Base-by-base conservation (phyloP, 495 filamentous ascomycete species). In the Aspergillus conjunctus region DNA sequence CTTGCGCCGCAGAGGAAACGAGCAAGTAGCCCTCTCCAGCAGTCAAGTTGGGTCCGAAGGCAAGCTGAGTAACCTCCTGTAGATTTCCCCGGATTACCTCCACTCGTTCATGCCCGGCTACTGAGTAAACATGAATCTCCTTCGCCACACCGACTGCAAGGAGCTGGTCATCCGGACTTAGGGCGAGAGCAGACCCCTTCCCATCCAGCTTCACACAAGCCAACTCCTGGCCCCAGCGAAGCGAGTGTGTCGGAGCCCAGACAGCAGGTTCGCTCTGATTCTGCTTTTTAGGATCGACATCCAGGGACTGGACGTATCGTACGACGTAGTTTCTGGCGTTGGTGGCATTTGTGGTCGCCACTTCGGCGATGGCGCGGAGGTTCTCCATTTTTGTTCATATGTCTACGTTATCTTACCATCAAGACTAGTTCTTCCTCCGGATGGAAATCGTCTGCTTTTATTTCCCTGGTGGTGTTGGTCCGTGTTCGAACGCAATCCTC, bases 321-420 rank as follows among this genome's bases (percentile, higher is more conserved):
- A 14, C 14, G 9, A 37, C 14, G 14, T 37, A 37, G 14, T 37
- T 14, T 37, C 14, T 37, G 9, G 14, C 14, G 34, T 37, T 37
- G 9, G 34, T 14, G 14, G 34, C 34, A 37, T 37, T 37, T 14
- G 34, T 37, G 34, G 9, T 37, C 14, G 34, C 34, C 9, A 37
- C 34, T 1, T 37, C 34, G 9, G 14, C 34, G 34, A 37, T 37
- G 9, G 34, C 34, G 8, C 34, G 34, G 14, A 37, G 14, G 34
- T 37, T 37, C 34, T 37, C 34, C 34, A 37, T 37, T 14, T 37
- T 37, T 14, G 3, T 14, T 37, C 34, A 1, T 3, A 3, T 37
- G 34, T 9, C 34, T 37, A 8, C 3, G 62, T 62, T 18, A 9
- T n/a, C n/a, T n/a, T n/a, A n/a, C n/a, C n/a, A n/a, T n/a, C n/a